Evolutionary conservation across 768 basidiomycete genomes (phyloP).

Genomic region (Sistotremastrum niveocremeum): DNA sequence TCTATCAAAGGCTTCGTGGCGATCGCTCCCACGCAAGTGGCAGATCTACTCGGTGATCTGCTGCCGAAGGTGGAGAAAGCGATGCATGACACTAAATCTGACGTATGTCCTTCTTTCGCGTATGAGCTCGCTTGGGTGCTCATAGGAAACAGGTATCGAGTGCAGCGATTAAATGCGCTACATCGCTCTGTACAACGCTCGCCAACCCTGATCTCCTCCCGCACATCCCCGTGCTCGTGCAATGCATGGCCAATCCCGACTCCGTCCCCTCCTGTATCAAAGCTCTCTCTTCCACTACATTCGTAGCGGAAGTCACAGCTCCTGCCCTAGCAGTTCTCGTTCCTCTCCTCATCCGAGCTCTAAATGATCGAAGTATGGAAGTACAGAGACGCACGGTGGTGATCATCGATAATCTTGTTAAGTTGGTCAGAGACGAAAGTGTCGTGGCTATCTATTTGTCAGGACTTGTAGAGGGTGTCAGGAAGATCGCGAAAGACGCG

Average conservation of each 20-base stretch:
- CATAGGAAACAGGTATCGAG: slow-evolving; percentile 49
- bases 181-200: slow-evolving; percentile 75
- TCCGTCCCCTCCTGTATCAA: slow-evolving; percentile 90
- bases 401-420: slow-evolving; percentile 92
- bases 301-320: slow-evolving; percentile 92
- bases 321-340: slow-evolving; percentile 95
- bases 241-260: slow-evolving; percentile 86
- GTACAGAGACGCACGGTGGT: slow-evolving; percentile 90
- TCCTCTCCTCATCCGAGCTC: slow-evolving; percentile 76
- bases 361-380: slow-evolving; percentile 94
- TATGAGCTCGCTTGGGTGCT: neutral
- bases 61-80: slow-evolving; percentile 79
- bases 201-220: slow-evolving; percentile 87
- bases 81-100: slow-evolving; percentile 95
- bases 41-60: slow-evolving; percentile 66
- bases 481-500: slow-evolving; percentile 78
- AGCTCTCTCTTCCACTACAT: slow-evolving; percentile 86
- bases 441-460: slow-evolving; percentile 84
- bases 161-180: slow-evolving; percentile 82
- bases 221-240: slow-evolving; percentile 80
- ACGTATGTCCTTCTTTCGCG: slow-evolving; percentile 36
- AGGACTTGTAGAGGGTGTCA: slow-evolving; percentile 78
- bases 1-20: slow-evolving; percentile 64
- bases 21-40: slow-evolving; percentile 60
- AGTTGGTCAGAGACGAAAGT: slow-evolving; percentile 84